phyloP scores from a whole-genome alignment of 129 eudicot species.

The Logfia minima region DNA sequence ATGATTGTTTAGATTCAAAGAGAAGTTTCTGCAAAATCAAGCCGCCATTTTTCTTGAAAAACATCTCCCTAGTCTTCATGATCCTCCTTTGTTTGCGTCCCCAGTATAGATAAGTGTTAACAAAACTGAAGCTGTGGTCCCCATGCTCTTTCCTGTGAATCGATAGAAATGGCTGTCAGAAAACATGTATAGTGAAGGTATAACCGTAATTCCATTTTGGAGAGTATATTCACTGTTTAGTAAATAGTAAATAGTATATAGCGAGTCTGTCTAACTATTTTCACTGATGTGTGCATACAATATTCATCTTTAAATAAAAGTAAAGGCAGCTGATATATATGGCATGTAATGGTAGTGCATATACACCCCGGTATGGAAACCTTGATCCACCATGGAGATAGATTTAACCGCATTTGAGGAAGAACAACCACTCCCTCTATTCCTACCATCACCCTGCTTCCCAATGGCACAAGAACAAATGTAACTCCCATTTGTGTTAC shows the following conservation, averaged over 20 bases:
- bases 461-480: constrained; percentile 22
- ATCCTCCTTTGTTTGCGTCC: constrained; percentile 24
- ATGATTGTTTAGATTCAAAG: constrained; percentile 17
- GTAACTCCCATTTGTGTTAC: constrained; percentile 21
- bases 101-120: constrained; percentile 17
- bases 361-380: too few relatives aligned
- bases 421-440: constrained; percentile 14
- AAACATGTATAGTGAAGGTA: background rate
- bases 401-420: background rate
- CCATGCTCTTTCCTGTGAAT: constrained; percentile 18
- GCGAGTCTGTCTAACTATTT: too few relatives aligned
- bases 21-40: constrained; percentile 24
- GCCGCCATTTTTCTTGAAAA: constrained; percentile 25
- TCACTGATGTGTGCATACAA: too few relatives aligned
- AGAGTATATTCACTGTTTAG: too few relatives aligned
- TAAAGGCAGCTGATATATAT: too few relatives aligned
- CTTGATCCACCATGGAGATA: too few relatives aligned
- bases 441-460: constrained; percentile 18
- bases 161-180: background rate
- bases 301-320: too few relatives aligned
- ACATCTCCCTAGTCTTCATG: constrained; percentile 20
- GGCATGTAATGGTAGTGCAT: too few relatives aligned
- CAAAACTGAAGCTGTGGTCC: background rate
- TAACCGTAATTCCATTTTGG: background rate
- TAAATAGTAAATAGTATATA: too few relatives aligned